phyloP scores from a whole-genome alignment of 2,329 filamentous ascomycete species.

The Lasiodiplodia citricola region DNA sequence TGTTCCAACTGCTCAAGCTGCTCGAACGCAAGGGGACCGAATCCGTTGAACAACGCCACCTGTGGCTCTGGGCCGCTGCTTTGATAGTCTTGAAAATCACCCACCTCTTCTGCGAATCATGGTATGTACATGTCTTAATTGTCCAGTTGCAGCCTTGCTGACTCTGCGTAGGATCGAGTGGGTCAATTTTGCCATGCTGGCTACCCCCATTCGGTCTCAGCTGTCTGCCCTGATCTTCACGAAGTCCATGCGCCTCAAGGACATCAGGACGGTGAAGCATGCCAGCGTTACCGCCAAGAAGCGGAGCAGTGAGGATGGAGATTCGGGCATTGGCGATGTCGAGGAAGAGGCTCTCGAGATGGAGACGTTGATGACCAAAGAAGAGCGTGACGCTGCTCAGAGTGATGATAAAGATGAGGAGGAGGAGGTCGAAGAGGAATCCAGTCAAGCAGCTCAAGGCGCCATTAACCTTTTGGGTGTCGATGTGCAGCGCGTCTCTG shows the following conservation, averaged over 20 bases:
- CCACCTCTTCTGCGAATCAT: background rate
- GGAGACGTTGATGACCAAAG: conserved; percentile 48
- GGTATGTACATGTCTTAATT: background rate
- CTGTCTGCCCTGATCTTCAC: conserved; percentile 75
- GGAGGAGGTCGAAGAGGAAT: background rate
- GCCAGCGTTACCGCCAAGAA: background rate
- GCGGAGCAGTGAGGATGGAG: background rate
- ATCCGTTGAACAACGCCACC: background rate
- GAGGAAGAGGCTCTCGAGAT: conserved; percentile 27
- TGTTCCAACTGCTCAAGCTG: background rate
- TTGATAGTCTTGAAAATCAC: background rate
- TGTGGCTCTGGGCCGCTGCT: background rate
- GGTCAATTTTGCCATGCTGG: background rate
- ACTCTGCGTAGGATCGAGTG: background rate
- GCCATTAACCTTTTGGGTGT: conserved; percentile 80
- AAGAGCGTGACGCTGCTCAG: conserved; percentile 35
- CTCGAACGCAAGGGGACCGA: background rate
- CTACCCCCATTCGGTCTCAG: conserved; percentile 66
- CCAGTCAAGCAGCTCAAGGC: conserved; percentile 54
- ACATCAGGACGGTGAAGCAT: conserved; percentile 64
- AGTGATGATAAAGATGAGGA: background rate
- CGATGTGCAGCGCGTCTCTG: conserved; percentile 70
- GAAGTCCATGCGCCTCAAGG: conserved; percentile 77
- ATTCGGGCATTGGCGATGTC: background rate
- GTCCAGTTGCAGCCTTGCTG: background rate